These are phyloP conservation scores for Colletotrichum sp. DNA, from an alignment of 2,329 filamentous ascomycete species.

Conservation along the genomic window DNA sequence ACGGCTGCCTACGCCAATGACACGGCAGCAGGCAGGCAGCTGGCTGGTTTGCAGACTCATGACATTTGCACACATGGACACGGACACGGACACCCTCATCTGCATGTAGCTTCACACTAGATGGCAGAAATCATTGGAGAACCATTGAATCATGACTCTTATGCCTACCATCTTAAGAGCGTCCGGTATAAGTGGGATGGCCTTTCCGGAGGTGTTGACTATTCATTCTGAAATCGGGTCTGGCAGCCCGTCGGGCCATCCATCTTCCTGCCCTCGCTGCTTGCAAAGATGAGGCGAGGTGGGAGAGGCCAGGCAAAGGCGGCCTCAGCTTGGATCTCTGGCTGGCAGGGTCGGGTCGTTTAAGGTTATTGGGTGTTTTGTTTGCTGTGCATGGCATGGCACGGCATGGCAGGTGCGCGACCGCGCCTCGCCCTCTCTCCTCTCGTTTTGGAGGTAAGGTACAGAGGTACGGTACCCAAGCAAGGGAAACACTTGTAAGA, in stretches of 20 bases:
- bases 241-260: not conserved
- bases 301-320: not conserved
- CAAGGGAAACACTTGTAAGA: not conserved
- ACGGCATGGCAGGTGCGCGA: not conserved
- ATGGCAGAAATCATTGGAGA: not conserved
- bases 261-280: not conserved
- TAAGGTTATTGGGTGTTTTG: constrained; percentile 19
- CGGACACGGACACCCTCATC: not conserved
- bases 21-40: not conserved
- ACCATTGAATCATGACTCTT: not conserved
- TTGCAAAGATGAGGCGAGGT: not conserved
- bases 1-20: not conserved
- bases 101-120: not conserved
- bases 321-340: not conserved
- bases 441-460: not conserved
- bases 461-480: not conserved
- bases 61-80: not conserved
- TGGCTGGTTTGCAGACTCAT: not conserved
- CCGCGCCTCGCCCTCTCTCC: not conserved
- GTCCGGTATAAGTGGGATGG: not conserved
- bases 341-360: not conserved
- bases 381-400: constrained; percentile 1
- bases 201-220: not conserved
- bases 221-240: not conserved
- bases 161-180: not conserved